phyloP scores from a whole-genome alignment of 495 filamentous ascomycete species.

The Wilcoxina mikolae region DNA sequence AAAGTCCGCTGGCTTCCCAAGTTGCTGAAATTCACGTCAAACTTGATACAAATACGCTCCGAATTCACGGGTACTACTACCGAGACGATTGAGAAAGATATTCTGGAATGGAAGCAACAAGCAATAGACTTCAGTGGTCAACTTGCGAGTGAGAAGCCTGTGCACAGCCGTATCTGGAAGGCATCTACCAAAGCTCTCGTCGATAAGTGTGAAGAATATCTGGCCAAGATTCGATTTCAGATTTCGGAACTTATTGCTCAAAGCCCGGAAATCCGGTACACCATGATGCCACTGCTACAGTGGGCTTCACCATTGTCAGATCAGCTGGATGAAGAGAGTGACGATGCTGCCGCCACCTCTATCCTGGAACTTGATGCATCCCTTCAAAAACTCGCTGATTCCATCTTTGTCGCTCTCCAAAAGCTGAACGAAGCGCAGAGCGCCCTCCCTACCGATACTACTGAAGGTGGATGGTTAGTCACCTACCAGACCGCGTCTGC shows the following conservation, averaged over 20 bases:
- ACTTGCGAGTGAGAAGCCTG: slow-evolving; percentile 8
- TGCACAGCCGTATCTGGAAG: slow-evolving; percentile 32
- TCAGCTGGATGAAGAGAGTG: not conserved
- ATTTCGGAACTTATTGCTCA: not conserved
- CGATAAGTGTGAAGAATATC: not conserved
- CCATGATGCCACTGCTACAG: slow-evolving; percentile 14
- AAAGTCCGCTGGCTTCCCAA: slow-evolving; percentile 21
- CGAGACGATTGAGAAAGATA: not conserved
- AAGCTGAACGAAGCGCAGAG: slow-evolving; percentile 41
- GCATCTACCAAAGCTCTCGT: slow-evolving; percentile 9
- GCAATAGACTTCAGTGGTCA: not conserved
- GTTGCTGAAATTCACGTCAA: slow-evolving; percentile 11
- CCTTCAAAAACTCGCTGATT: slow-evolving; percentile 46
- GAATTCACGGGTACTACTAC: slow-evolving; percentile 3
- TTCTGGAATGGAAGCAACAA: not conserved
- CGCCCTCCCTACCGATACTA: slow-evolving; percentile 38
- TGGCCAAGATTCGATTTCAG: not conserved
- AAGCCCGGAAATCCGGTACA: slow-evolving; percentile 21
- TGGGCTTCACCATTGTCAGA: slow-evolving; percentile 9
- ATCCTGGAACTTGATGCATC: slow-evolving; percentile 37
- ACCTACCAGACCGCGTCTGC: slow-evolving; percentile 44
- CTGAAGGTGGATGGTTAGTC: slow-evolving; percentile 49
- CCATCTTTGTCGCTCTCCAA: slow-evolving; percentile 59
- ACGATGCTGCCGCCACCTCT: not conserved
- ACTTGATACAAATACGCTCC: slow-evolving; percentile 17